Evolutionary conservation across 2,329 filamentous ascomycete genomes (phyloP).

Genomic region (Diaporthe vexans): DNA sequence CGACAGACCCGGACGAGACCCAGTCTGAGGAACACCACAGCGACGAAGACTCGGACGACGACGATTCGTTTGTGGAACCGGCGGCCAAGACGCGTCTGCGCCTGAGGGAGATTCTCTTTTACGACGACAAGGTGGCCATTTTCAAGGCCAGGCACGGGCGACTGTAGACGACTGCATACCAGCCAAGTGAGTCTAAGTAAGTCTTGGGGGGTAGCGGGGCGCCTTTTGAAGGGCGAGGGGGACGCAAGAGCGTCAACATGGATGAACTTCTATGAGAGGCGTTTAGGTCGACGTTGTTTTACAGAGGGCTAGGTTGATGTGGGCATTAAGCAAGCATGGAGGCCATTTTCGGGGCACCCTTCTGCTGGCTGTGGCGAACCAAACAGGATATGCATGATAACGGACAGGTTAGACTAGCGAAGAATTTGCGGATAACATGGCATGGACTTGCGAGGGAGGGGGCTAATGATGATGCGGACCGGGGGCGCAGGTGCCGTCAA

Average conservation of each 20-base stretch:
- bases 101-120: constrained; percentile 84
- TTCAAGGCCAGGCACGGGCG: constrained; percentile 80
- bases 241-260: neutral
- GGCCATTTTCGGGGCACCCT: neutral
- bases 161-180: constrained; percentile 49
- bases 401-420: constrained; percentile 25
- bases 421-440: constrained; percentile 18
- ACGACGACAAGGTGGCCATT: constrained; percentile 85
- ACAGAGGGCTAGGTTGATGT: neutral
- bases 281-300: neutral
- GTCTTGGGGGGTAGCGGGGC: neutral
- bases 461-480: neutral
- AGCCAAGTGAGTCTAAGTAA: neutral
- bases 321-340: neutral
- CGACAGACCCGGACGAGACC: constrained; percentile 49
- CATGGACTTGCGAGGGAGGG: neutral
- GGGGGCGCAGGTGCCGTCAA: neutral
- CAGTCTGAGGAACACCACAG: constrained; percentile 50
- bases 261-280: neutral
- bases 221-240: neutral
- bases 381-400: constrained; percentile 12
- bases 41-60: constrained; percentile 54
- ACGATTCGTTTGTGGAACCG: constrained; percentile 65
- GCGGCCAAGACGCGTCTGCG: constrained; percentile 64
- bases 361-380: neutral